A percentile compares a stretch with the other conserved stretches of the same genome.
These are phyloP conservation scores for Eutypa lata DNA, from an alignment of 2,329 filamentous ascomycete species.

Conservation along the genomic window DNA sequence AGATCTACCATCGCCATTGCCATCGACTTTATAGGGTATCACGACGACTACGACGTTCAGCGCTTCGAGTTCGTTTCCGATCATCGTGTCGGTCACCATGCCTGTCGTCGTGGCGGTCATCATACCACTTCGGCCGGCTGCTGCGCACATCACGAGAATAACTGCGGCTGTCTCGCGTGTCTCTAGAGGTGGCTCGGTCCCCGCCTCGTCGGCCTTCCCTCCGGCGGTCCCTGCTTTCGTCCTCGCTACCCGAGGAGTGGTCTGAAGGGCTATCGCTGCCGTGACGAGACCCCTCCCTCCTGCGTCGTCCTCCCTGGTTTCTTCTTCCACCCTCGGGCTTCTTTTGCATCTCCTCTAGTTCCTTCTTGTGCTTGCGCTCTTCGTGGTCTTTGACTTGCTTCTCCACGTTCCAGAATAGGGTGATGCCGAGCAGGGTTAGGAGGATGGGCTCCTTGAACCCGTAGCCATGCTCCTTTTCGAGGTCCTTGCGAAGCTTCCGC, in stretches of 20 bases:
- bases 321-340: conserved; percentile 17
- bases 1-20: neutral
- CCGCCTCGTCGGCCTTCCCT: neutral
- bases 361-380: conserved; percentile 27
- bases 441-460: conserved; percentile 34
- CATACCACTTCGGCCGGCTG: neutral
- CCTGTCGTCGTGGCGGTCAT: conserved; percentile 8
- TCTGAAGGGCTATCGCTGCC: neutral
- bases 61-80: conserved; percentile 4
- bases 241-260: neutral
- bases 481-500: conserved; percentile 32
- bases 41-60: conserved; percentile 17
- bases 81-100: conserved; percentile 11
- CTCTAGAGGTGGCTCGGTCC: neutral
- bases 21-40: conserved; percentile 24
- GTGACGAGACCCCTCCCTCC: neutral
- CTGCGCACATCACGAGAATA: neutral
- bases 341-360: conserved; percentile 12
- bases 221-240: neutral
- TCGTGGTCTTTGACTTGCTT: conserved; percentile 33
- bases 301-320: neutral
- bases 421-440: conserved; percentile 29
- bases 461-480: conserved; percentile 39
- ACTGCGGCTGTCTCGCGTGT: conserved; percentile 1
- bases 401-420: conserved; percentile 39